Evolutionary conservation across 2,329 filamentous ascomycete species (phyloP), one percentile per base, ranked within the genome.

Genomic region (Neofusicoccum parvum): DNA sequence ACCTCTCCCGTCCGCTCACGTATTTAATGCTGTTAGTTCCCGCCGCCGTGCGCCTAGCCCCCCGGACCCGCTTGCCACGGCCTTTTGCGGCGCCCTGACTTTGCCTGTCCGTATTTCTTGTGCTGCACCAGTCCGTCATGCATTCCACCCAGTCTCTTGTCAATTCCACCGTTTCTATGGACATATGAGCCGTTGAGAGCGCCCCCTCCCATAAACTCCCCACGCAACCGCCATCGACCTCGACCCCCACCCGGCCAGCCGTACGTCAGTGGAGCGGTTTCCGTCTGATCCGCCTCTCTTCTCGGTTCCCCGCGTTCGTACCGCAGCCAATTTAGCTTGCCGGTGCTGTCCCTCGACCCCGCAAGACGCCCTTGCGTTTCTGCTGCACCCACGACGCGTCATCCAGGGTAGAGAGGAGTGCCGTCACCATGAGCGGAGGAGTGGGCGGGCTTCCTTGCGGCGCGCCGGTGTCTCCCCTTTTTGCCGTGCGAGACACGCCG

Each of bases 401-500:
- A 45, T 20, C 49, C 34, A 50, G 34, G 43, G 53, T 5, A 36
- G 15, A 36, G 17, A 41, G n/a, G 10, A n/a, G 15, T 11, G 27
- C 20, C 32, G n/a, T 14, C 53, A 32, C 23, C 45, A 58, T 45
- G 50, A 36, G 5, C 14, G 32, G 36, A 32, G 27, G 27, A 41
- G 37, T 41, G 32, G 7, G 14, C 20, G 46, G 23, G 10, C 36
- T 50, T 36, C 64, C 64, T 60, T 48, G 32, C 17, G 64, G 64
- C 17, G 46, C 64, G 11, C 64, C 64, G 1, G 37, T 50, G 27
- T 77, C 73, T 0, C 34, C 66, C 0, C 67, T 75, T 23, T 81
- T 81, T 70, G 69, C 72, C 15, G 73, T 83, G 48, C 75, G 72
- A 65, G 68, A 76, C n/a, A 82, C 81, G 9, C 73, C 75, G 6